Conservation (phyloP, 352 stramenopile genomes). For the Pythium biforme region DNA sequence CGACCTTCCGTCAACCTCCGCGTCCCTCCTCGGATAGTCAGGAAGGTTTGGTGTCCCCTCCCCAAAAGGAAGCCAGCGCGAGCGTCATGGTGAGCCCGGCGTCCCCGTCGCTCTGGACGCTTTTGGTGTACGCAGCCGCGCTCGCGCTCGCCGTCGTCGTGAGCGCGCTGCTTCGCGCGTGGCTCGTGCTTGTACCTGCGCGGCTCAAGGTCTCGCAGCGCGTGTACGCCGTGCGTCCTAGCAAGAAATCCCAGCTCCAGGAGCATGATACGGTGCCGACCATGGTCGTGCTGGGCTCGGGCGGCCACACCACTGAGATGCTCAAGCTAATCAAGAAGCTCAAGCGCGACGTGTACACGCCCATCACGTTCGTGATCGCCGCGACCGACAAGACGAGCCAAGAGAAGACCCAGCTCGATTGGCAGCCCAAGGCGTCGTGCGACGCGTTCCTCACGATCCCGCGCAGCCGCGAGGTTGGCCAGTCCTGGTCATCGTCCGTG, state of each 20-base stretch:
- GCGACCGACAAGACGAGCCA: slow-evolving; percentile 90
- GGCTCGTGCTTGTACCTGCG: slow-evolving; percentile 20
- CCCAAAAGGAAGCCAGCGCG: background rate
- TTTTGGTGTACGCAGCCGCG: background rate
- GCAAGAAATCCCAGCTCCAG: slow-evolving; percentile 9
- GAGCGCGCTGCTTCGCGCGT: slow-evolving; percentile 12
- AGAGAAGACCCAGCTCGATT: slow-evolving; percentile 72
- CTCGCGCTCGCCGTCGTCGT: background rate
- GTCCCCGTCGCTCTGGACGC: background rate
- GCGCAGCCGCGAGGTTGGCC: slow-evolving; percentile 92
- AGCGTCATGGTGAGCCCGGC: slow-evolving; percentile 3
- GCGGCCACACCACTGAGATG: slow-evolving; percentile 95
- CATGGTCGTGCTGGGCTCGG: slow-evolving; percentile 85
- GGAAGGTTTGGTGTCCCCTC: too few species aligned
- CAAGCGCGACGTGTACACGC: slow-evolving; percentile 73
- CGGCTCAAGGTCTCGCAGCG: slow-evolving; percentile 19
- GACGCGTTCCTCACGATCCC: slow-evolving; percentile 85
- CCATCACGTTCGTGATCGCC: slow-evolving; percentile 89
- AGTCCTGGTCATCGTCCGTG: slow-evolving; percentile 90
- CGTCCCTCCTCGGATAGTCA: too few species aligned
- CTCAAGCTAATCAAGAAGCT: slow-evolving; percentile 90
- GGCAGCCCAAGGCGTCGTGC: slow-evolving; percentile 33
- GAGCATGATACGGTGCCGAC: slow-evolving; percentile 33
- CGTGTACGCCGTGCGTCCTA: slow-evolving; percentile 9
- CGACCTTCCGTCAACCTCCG: background rate